A percentile compares a stretch with the other conserved stretches of the same genome.
phyloP scores from a whole-genome alignment of 208 protist genomes.

The Crithidia fasciculata region DNA sequence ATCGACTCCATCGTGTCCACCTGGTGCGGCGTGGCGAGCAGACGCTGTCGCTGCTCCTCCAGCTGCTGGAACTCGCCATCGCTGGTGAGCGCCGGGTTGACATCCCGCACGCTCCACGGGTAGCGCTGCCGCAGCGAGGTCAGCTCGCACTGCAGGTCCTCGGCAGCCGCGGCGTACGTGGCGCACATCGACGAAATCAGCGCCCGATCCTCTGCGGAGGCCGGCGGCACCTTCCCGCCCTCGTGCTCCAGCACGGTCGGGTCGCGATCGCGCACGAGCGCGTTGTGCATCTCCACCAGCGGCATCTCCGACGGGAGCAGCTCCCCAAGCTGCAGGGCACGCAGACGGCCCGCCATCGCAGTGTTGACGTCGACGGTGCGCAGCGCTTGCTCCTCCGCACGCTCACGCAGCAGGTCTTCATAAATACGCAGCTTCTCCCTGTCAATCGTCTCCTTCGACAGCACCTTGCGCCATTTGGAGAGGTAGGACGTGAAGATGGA shows the following conservation, averaged over 20 bases:
- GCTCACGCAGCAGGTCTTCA: slow-evolving; percentile 67
- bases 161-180: slow-evolving; percentile 5
- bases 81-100: slow-evolving; percentile 46
- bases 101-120: slow-evolving; percentile 54
- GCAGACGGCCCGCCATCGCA: slow-evolving; percentile 20
- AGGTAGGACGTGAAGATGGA: slow-evolving; percentile 13
- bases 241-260: slow-evolving; percentile 17
- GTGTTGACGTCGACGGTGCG: slow-evolving; percentile 23
- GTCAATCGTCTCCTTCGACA: slow-evolving; percentile 45
- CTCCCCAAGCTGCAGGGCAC: slow-evolving; percentile 13
- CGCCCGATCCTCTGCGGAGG: slow-evolving; percentile 11
- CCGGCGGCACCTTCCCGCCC: neutral
- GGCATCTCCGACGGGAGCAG: slow-evolving; percentile 8
- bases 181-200: neutral
- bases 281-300: slow-evolving; percentile 27
- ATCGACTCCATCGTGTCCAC: slow-evolving; percentile 47
- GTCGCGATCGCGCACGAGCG: slow-evolving; percentile 16
- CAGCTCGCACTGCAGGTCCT: slow-evolving; percentile 25
- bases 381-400: slow-evolving; percentile 41
- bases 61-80: slow-evolving; percentile 48
- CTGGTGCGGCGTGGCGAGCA: slow-evolving; percentile 34
- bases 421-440: slow-evolving; percentile 60
- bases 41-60: slow-evolving; percentile 39
- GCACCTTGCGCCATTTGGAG: neutral
- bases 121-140: slow-evolving; percentile 33